Percentiles rank a stretch among this genome's conserved stretches.
These are phyloP conservation scores for Kuraishia piskuri DNA, from an alignment of 805 yeast species.

Conservation along the genomic window DNA sequence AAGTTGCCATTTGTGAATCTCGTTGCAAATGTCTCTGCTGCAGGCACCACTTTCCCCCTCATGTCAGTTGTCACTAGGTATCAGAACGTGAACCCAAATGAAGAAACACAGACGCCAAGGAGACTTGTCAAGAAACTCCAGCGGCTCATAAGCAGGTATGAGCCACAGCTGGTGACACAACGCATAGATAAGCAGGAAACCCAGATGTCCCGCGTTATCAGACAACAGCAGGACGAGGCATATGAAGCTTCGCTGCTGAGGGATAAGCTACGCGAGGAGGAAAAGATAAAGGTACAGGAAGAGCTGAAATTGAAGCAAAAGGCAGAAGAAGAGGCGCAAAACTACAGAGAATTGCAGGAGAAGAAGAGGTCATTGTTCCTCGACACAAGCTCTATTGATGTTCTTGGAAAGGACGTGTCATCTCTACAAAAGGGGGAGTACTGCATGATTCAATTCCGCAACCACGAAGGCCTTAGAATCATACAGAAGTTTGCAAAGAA, in stretches of 20 bases:
- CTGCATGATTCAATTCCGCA: conserved; percentile 42
- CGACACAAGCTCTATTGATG: conserved; percentile 9
- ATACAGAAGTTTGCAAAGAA: conserved; percentile 32
- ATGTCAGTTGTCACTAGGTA: conserved; percentile 40
- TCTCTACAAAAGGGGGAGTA: conserved; percentile 18
- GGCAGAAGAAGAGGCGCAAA: conserved; percentile 10
- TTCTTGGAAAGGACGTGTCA: conserved; percentile 3
- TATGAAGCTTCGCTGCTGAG: conserved; percentile 49
- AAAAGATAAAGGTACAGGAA: conserved; percentile 24
- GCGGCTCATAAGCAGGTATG: conserved; percentile 42
- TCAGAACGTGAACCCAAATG: conserved; percentile 16
- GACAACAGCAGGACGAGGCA: conserved; percentile 60
- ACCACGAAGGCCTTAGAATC: conserved; percentile 43
- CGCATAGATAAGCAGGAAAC: conserved; percentile 54
- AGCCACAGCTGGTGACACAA: conserved; percentile 52
- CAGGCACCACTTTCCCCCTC: conserved; percentile 36
- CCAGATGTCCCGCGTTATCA: conserved; percentile 45
- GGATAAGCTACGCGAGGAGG: conserved; percentile 46
- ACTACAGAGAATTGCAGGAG: conserved; percentile 5
- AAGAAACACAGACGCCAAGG: conserved; percentile 8
- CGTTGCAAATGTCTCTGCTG: conserved; percentile 48
- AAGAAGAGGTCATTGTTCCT: conserved; percentile 16
- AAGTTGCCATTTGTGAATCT: conserved; percentile 47
- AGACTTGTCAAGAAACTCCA: conserved; percentile 27
- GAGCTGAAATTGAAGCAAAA: conserved; percentile 14